Evolutionary conservation across 768 basidiomycete species (phyloP), one percentile per base, ranked within the genome.

Genomic region (Amanita inopinata): DNA sequence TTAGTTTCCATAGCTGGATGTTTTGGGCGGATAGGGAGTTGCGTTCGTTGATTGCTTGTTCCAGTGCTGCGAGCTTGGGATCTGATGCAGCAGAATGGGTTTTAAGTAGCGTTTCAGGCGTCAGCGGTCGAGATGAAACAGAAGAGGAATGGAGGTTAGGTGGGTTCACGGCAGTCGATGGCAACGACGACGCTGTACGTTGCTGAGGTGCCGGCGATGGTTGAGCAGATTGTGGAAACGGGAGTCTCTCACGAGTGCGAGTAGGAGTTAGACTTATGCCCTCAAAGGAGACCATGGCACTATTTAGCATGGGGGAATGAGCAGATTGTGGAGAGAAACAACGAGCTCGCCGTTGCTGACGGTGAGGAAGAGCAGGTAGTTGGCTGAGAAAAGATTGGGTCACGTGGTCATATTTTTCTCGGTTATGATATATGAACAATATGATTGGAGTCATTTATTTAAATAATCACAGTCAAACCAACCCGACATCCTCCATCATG

Each of bases 1-100:
- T 82, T 49, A 93, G 73, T 61, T 92, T 93, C 92, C 92, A 94
- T 15, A 94, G 76, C 63, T 93, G 89, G 11, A 80, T 65, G 58
- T 94, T 94, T 66, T 94, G 91, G 3, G 77, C 62, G 8, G 83
- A 76, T 38, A 92, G 75, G 30, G 66, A 61, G 55, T 93, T 94
- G 50, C 91, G 76, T 54, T 97, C 92, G 11, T 70, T 69, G 19
- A 94, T 67, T 5, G 80, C 76, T 45, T 79, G 74, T 18, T 90
- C 87, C 20, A 94, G 71, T 2, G 91, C 89, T 25, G 73, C 70
- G n/a, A 62, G 50, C 47, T 62, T 68, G 30, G 79, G 79, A 60
- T 80, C 74, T 35, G 69, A 58, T 0, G 74, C 62, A 15, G 59
- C 53, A 4, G 74, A 67, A 51, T 87, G 71, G 19, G 69, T 59